Conservation (phyloP, 805 yeast genomes). For the Teunomyces lycoperdinae region DNA sequence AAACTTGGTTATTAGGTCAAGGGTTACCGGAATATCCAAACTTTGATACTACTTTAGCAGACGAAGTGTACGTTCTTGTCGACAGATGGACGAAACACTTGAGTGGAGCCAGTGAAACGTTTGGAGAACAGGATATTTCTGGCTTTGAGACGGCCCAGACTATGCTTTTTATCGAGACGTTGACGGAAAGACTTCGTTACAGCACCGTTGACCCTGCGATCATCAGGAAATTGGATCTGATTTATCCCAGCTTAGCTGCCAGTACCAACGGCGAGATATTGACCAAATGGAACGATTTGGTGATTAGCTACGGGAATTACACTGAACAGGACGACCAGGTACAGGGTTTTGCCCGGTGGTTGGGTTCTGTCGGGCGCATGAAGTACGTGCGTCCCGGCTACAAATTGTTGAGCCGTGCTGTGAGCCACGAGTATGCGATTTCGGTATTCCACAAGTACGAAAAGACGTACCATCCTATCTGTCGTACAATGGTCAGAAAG, state of each 20-base stretch:
- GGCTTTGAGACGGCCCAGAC: slow-evolving; percentile 24
- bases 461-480: slow-evolving; percentile 76
- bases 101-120: neutral
- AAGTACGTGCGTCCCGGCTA: slow-evolving; percentile 89
- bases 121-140: slow-evolving; percentile 9
- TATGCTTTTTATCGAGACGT: slow-evolving; percentile 22
- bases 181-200: slow-evolving; percentile 15
- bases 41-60: slow-evolving; percentile 28
- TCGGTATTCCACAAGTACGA: slow-evolving; percentile 60
- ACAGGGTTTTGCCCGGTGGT: slow-evolving; percentile 47
- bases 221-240: slow-evolving; percentile 13
- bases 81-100: slow-evolving; percentile 19
- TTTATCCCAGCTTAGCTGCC: slow-evolving; percentile 19
- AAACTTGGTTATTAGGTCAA: slow-evolving; percentile 24
- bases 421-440: slow-evolving; percentile 64
- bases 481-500: slow-evolving; percentile 74
- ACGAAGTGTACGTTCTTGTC: slow-evolving; percentile 22
- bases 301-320: slow-evolving; percentile 20
- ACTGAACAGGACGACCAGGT: slow-evolving; percentile 14
- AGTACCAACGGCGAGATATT: slow-evolving; percentile 25
- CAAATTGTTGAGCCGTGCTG: slow-evolving; percentile 53
- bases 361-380: slow-evolving; percentile 92
- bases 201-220: slow-evolving; percentile 7
- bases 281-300: slow-evolving; percentile 20
- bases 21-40: slow-evolving; percentile 25